These are phyloP conservation scores for Plasmodium knowlesi DNA, from an alignment of 169 alveolate genomes.

Conservation along the genomic window DNA sequence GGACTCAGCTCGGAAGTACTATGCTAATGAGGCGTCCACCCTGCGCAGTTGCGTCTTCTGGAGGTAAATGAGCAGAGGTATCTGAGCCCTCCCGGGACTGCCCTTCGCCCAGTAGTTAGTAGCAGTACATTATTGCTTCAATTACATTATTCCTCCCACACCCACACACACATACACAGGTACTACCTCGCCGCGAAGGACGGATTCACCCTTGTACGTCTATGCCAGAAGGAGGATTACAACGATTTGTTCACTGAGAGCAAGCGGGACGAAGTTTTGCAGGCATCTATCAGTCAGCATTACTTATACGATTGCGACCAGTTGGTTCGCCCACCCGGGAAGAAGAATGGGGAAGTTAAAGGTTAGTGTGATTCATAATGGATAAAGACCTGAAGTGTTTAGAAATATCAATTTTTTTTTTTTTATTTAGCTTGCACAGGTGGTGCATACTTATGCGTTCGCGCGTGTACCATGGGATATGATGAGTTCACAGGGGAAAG, in stretches of 20 bases:
- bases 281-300: slow-evolving; percentile 5
- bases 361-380: neutral
- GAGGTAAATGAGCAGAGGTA: neutral
- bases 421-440: neutral
- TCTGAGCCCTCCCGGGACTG: neutral
- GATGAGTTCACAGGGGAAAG: neutral
- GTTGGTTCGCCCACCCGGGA: neutral
- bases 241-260: slow-evolving; percentile 20
- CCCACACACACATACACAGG: too few species aligned
- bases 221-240: slow-evolving; percentile 21
- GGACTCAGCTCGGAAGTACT: slow-evolving; percentile 9
- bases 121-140: neutral
- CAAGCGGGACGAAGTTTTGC: slow-evolving; percentile 12
- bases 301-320: slow-evolving; percentile 15
- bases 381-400: neutral
- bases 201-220: neutral
- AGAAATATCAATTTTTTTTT: neutral
- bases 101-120: neutral
- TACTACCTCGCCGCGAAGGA: slow-evolving; percentile 18
- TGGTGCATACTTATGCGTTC: neutral
- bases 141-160: too few species aligned
- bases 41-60: slow-evolving; percentile 26
- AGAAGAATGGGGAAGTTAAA: neutral
- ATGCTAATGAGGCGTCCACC: neutral
- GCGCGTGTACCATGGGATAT: neutral